phyloP scores from a whole-genome alignment of 306 rosid species.

The Gleditsia sinensis region DNA sequence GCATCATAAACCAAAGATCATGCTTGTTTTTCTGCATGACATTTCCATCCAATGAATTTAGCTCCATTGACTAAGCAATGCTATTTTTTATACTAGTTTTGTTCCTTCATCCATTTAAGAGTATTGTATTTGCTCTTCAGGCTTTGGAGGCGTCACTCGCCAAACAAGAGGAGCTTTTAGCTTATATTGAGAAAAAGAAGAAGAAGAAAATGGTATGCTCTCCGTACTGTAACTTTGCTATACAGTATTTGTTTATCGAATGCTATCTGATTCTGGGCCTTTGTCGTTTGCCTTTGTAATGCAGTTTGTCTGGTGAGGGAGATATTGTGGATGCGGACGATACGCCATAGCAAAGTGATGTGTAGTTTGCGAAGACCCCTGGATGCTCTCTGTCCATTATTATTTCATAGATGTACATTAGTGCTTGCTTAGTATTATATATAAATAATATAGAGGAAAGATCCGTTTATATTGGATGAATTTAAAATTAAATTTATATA shows the following conservation, averaged over 20 bases:
- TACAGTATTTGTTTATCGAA: not conserved
- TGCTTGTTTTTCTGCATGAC: not conserved
- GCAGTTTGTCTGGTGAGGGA: conserved; percentile 70
- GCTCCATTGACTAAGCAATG: too few species aligned
- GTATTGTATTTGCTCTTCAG: conserved; percentile 29
- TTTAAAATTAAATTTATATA: not conserved
- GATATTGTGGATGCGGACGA: not conserved
- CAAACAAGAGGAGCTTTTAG: conserved; percentile 64
- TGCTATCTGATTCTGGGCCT: not conserved
- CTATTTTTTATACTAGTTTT: not conserved
- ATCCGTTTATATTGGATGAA: not conserved
- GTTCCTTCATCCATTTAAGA: not conserved
- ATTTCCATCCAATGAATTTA: not conserved
- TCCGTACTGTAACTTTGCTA: not conserved
- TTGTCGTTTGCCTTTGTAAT: conserved; percentile 15
- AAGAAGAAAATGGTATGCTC: conserved; percentile 65
- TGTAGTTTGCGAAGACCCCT: not conserved
- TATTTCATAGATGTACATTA: not conserved
- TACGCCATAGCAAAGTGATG: conserved; percentile 18
- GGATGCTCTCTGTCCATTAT: not conserved
- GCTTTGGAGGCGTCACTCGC: conserved; percentile 77
- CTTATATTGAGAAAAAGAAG: conserved; percentile 72
- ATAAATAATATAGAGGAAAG: not conserved
- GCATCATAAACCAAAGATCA: not conserved
- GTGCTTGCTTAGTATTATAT: not conserved